Evolutionary conservation across 495 filamentous ascomycete genomes (phyloP).

Genomic region (Penicillium cataractarum): DNA sequence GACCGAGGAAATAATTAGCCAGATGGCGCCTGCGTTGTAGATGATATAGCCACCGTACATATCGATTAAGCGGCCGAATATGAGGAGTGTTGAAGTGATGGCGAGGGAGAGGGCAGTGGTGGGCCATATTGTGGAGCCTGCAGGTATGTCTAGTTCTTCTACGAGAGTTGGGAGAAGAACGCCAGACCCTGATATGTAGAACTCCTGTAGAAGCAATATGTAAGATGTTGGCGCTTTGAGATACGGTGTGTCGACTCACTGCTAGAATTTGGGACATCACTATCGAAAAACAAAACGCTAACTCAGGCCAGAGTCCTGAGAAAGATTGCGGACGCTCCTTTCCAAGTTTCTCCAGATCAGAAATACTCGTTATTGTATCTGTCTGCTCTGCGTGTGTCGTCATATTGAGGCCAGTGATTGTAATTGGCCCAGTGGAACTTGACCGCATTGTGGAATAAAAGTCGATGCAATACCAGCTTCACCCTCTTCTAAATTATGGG

Average conservation of each 20-base stretch:
- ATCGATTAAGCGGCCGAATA: conserved; percentile 75
- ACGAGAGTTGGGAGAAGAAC: conserved; percentile 74
- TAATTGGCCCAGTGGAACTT: not conserved
- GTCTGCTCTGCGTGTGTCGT: conserved; percentile 4
- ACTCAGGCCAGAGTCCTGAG: conserved; percentile 59
- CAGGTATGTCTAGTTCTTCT: conserved; percentile 64
- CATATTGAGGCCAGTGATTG: not conserved
- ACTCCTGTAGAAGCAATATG: conserved; percentile 55
- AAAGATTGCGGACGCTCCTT: conserved; percentile 71
- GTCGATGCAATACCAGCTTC: too few species aligned
- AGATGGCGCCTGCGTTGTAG: conserved; percentile 68
- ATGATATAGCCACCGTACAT: conserved; percentile 77
- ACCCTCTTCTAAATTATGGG: not conserved
- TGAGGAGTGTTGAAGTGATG: conserved; percentile 72
- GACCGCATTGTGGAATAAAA: not conserved
- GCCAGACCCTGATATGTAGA: conserved; percentile 86
- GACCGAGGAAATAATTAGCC: conserved; percentile 74
- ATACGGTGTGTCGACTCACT: conserved; percentile 43
- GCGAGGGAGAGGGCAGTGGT: conserved; percentile 77
- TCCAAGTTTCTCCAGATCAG: conserved; percentile 65
- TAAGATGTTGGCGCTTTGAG: conserved; percentile 4
- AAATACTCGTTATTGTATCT: conserved; percentile 6
- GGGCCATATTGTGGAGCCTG: conserved; percentile 73
- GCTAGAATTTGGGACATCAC: conserved; percentile 74
- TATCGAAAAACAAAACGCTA: conserved; percentile 73